A percentile compares a stretch with the other conserved stretches of the same genome.
These are phyloP conservation scores for Eutypella sp. DNA, from an alignment of 2,329 filamentous ascomycete species.

Conservation along the genomic window DNA sequence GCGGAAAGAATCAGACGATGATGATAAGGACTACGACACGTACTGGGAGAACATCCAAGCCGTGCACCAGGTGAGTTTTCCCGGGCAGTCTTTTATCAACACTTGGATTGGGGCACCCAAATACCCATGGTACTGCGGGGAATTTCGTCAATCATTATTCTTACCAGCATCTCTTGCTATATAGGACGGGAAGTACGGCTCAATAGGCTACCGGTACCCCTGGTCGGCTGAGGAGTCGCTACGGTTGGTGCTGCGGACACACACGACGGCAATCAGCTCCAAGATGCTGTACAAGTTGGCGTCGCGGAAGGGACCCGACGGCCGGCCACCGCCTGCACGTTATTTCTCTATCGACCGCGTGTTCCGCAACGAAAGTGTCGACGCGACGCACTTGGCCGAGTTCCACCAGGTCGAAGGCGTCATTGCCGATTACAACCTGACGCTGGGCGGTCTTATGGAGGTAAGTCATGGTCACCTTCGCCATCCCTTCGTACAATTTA, in stretches of 20 bases:
- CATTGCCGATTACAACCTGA: constrained; percentile 92
- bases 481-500: not conserved
- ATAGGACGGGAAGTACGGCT: constrained; percentile 78
- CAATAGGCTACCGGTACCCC: constrained; percentile 92
- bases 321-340: constrained; percentile 63
- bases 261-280: constrained; percentile 89
- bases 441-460: constrained; percentile 84
- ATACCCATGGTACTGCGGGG: too few relatives aligned
- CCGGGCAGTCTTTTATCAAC: not conserved
- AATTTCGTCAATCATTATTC: too few relatives aligned
- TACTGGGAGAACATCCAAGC: constrained; percentile 86
- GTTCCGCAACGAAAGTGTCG: constrained; percentile 93
- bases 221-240: constrained; percentile 86
- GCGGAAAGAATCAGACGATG: constrained; percentile 48
- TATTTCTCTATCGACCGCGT: constrained; percentile 99
- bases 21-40: constrained; percentile 65
- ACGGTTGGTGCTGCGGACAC: constrained; percentile 85
- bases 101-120: too few relatives aligned
- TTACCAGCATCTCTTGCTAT: not conserved
- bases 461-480: not conserved
- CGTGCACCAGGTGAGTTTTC: constrained; percentile 62
- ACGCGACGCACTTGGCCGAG: constrained; percentile 93
- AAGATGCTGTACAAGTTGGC: constrained; percentile 89
- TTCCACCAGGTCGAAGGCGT: constrained; percentile 99
- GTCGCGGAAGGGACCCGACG: constrained; percentile 69